Evolutionary conservation across 1,284 basidiomycete species (phyloP).

Genomic region (Tranzscheliella williamsii): DNA sequence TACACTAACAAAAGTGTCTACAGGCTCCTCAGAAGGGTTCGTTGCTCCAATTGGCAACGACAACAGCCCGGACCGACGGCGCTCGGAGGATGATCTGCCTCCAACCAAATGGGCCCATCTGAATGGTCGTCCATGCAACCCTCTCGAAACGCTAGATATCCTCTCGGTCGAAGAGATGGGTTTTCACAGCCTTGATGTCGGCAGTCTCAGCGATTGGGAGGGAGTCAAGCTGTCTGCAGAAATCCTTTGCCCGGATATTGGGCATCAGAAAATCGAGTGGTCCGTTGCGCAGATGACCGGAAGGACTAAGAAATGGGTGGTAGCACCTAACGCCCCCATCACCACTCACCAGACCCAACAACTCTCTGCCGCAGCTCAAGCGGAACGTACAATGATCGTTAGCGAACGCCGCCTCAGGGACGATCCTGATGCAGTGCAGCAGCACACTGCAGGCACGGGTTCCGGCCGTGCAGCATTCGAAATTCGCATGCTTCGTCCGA

Average conservation of each 20-base stretch:
- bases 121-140: conserved; percentile 17
- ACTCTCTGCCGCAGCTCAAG: conserved; percentile 8
- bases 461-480: conserved; percentile 44
- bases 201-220: conserved; percentile 51
- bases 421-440: neutral
- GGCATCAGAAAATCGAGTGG: conserved; percentile 36
- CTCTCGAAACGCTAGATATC: conserved; percentile 47
- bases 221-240: conserved; percentile 41
- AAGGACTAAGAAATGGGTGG: conserved; percentile 48
- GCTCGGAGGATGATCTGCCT: conserved; percentile 4
- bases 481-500: conserved; percentile 37
- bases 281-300: conserved; percentile 36
- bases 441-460: conserved; percentile 18
- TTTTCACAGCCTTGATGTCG: conserved; percentile 48
- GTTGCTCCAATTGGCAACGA: conserved; percentile 19
- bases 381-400: conserved; percentile 42
- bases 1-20: conserved; percentile 12
- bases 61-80: neutral
- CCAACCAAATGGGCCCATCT: conserved; percentile 26
- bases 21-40: conserved; percentile 14
- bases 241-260: conserved; percentile 28
- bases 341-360: conserved; percentile 3
- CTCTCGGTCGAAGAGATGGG: conserved; percentile 56
- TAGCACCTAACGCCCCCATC: conserved; percentile 28
- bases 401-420: conserved; percentile 32